These are phyloP conservation scores for Auricularia sp. DNA, from an alignment of 768 basidiomycete species.

Conservation along the genomic window DNA sequence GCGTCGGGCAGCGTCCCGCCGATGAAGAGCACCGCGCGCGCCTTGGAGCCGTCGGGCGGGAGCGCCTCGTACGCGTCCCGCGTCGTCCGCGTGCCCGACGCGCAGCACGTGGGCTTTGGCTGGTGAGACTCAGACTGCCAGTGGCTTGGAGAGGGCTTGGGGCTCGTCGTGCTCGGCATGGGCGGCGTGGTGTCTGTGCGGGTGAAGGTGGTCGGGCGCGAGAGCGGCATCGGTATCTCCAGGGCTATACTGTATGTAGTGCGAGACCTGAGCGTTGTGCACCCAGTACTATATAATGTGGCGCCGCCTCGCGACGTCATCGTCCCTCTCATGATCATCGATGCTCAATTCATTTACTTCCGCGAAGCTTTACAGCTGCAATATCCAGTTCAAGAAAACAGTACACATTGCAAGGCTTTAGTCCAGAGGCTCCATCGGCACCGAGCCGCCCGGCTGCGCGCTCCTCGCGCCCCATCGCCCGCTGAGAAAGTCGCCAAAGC, in stretches of 20 bases:
- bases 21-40: slow-evolving; percentile 23
- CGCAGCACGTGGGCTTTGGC: no score
- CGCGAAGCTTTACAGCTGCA: neutral
- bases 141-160: no score
- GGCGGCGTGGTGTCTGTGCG: neutral
- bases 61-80: slow-evolving; percentile 21
- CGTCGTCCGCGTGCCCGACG: slow-evolving; percentile 3
- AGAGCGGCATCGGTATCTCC: neutral
- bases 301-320: neutral
- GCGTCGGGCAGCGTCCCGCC: slow-evolving; percentile 20
- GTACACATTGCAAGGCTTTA: no score
- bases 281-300: no score
- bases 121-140: neutral
- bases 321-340: no score
- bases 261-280: neutral
- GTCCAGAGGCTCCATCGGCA: no score
- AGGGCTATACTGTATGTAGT: neutral
- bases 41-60: slow-evolving; percentile 18
- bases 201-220: neutral
- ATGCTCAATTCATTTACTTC: no score
- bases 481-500: neutral
- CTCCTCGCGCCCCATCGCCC: neutral
- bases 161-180: no score
- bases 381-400: neutral
- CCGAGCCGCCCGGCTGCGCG: neutral